Evolutionary conservation across 306 rosid genomes (phyloP), one percentile per base, ranked within the genome.

Genomic region (Quercus agrifolia): DNA sequence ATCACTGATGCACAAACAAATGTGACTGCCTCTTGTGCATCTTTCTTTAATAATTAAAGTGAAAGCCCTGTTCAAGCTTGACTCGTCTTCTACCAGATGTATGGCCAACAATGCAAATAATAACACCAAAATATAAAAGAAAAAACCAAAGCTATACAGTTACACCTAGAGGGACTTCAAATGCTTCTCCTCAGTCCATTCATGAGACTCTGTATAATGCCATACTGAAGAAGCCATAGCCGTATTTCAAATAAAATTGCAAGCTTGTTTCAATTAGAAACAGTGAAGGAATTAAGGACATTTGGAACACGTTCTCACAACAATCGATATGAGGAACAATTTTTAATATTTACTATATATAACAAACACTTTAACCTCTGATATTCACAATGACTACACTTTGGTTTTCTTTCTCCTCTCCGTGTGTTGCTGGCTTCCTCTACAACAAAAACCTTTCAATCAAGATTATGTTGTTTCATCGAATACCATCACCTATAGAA

Each of bases 401-500:
- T 82, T 55, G 28, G 77, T 70, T 74, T 70, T 73, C 71, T 87
- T 49, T 49, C 31, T 75, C 81, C 76, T 79, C 78, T 77, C 84
- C 71, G 63, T 74, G 55, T 31, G 77, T 20, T 61, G 90, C 83
- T 83, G 74, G 80, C 86, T 82, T 89, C 90, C 63, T 90, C 92
- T 62, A 83, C 86, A 81, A 90, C 82, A n/a, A 51, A 64, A 74
- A 79, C 81, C 78, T 80, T 76, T 63, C 68, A 35, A 72, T 77
- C 88, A 82, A 77, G 86, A 66, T 87, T 82, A 89, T 5, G 97
- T 78, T 78, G 94, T 85, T 85, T 94, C 98, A 86, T 94, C 91
- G 82, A 92, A 94, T 76, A 83, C 92, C 97, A 92, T 91, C 83
- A 86, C 98, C 98, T 92, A 86, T 2, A 70, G 72, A 68, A 35